phyloP scores from a whole-genome alignment of 2,329 filamentous ascomycete species.

The Colletotrichum karsti region DNA sequence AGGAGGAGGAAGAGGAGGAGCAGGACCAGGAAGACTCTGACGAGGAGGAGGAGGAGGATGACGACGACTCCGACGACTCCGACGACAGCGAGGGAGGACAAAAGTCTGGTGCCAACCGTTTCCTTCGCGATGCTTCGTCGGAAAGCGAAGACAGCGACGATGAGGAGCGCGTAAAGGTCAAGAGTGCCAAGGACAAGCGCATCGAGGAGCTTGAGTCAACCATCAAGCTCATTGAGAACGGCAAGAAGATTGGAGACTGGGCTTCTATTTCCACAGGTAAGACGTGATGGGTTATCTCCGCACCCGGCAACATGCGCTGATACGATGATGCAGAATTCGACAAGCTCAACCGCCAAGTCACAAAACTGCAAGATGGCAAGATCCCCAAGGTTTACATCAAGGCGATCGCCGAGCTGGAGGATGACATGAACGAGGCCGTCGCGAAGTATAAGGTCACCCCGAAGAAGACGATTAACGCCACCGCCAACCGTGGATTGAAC shows the following conservation, averaged over 20 bases:
- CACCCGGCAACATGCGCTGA: slow-evolving; percentile 8
- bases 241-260: slow-evolving; percentile 98
- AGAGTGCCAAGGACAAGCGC: slow-evolving; percentile 98
- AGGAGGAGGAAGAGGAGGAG: slow-evolving; percentile 70
- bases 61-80: slow-evolving; percentile 59
- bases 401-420: slow-evolving; percentile 91
- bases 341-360: slow-evolving; percentile 87
- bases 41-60: slow-evolving; percentile 57
- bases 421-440: slow-evolving; percentile 91
- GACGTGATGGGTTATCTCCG: slow-evolving; percentile 37
- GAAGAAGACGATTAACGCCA: slow-evolving; percentile 99
- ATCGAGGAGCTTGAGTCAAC: slow-evolving; percentile 91
- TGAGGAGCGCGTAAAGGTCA: slow-evolving; percentile 85
- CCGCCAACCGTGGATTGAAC: slow-evolving; percentile 92
- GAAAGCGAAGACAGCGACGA: slow-evolving; percentile 90
- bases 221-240: slow-evolving; percentile 93
- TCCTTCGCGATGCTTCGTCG: slow-evolving; percentile 75
- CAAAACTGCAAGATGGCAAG: slow-evolving; percentile 81
- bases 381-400: slow-evolving; percentile 93
- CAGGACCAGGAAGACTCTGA: slow-evolving; percentile 61
- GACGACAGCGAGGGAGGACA: slow-evolving; percentile 73
- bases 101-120: slow-evolving; percentile 78
- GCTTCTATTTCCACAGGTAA: slow-evolving; percentile 87
- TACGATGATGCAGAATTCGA: slow-evolving; percentile 76
- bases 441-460: slow-evolving; percentile 94